A percentile compares a stretch with the other conserved stretches of the same genome.
These are phyloP conservation scores for Kodamaea sp. DNA, from an alignment of 1,139 yeast species.

Conservation along the genomic window DNA sequence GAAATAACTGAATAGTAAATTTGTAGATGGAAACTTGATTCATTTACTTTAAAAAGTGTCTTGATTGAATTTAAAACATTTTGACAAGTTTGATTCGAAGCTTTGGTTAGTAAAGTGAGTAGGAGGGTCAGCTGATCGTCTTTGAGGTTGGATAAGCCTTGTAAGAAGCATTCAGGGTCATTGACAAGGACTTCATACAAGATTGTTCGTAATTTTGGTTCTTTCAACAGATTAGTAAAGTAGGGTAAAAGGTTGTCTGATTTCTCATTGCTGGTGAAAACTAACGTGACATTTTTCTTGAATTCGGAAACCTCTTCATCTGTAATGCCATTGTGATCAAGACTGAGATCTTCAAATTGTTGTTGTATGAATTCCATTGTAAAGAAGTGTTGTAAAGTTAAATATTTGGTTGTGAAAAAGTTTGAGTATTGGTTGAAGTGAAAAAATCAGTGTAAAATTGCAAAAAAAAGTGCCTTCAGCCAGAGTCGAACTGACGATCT, in stretches of 20 bases:
- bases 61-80: constrained; percentile 13
- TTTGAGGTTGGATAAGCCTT: constrained; percentile 15
- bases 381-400: no score
- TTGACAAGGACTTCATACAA: constrained; percentile 17
- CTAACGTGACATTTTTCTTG: no score
- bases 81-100: constrained; percentile 7
- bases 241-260: no score
- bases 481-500: constrained; percentile 87
- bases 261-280: no score
- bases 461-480: constrained; percentile 57
- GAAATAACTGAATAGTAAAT: constrained; percentile 19
- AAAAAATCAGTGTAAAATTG: no score
- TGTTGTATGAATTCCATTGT: no score
- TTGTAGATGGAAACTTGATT: constrained; percentile 11
- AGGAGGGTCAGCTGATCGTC: constrained; percentile 18
- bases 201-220: background rate
- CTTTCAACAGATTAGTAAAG: background rate
- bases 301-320: no score
- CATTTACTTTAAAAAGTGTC: constrained; percentile 1
- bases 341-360: no score
- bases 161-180: constrained; percentile 19
- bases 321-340: no score
- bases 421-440: no score
- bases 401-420: no score
- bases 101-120: constrained; percentile 13